Conservation (phyloP, 192 early-diverging fungal genomes). For the Haplosporangium gracile region DNA sequence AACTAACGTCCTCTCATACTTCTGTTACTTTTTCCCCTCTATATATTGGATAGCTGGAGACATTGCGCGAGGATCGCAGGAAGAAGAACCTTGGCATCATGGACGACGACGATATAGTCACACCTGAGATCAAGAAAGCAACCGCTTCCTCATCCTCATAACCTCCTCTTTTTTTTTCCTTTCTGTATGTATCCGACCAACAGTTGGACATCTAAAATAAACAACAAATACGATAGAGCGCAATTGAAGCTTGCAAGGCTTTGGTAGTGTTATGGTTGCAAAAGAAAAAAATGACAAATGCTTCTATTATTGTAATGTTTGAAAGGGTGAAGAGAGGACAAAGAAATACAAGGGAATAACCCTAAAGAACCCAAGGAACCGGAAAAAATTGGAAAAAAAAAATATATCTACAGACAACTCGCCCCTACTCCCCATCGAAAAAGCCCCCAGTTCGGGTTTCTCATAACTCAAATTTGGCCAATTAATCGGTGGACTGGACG, state of each 20-base stretch:
- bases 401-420: constrained; percentile 2
- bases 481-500: constrained; percentile 63
- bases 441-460: neutral
- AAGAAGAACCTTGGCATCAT: constrained; percentile 42
- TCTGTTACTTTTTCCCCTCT: neutral
- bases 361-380: neutral
- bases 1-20: no score
- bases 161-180: neutral
- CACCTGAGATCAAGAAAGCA: constrained; percentile 31
- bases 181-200: neutral
- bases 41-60: constrained; percentile 19
- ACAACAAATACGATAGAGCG: neutral
- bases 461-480: neutral
- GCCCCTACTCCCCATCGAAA: neutral
- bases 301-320: constrained; percentile 5
- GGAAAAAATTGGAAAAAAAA: neutral
- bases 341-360: neutral
- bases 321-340: neutral
- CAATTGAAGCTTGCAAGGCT: no score
- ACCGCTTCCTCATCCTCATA: constrained; percentile 3
- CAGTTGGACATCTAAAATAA: neutral
- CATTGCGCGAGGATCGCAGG: constrained; percentile 48
- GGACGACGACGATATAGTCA: constrained; percentile 26
- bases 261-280: neutral
- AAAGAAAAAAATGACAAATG: neutral